Evolutionary conservation across 257 asterid genomes (phyloP).

Genomic region (Echium plantagineum): DNA sequence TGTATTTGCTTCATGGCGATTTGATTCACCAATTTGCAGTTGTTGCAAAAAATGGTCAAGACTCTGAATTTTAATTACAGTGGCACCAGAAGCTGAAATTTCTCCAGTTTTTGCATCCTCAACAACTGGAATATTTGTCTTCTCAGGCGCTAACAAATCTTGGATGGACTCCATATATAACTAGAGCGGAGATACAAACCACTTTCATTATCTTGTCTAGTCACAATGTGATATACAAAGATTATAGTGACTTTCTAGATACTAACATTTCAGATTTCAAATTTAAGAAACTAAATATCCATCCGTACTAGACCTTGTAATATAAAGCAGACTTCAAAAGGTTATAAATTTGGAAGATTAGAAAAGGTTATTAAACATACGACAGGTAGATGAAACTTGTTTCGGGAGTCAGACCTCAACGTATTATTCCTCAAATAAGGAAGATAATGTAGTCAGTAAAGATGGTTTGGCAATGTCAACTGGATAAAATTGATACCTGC

Average conservation of each 20-base stretch:
- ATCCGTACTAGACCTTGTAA: no score
- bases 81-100: slow-evolving; percentile 67
- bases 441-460: not conserved
- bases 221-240: not conserved
- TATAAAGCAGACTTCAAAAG: no score
- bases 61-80: slow-evolving; percentile 50
- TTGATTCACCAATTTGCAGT: slow-evolving; percentile 68
- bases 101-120: slow-evolving; percentile 89
- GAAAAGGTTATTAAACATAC: no score
- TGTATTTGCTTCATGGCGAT: slow-evolving; percentile 90
- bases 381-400: no score
- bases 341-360: no score
- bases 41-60: slow-evolving; percentile 60
- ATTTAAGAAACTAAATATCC: no score
- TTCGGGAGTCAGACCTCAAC: no score
- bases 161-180: slow-evolving; percentile 83
- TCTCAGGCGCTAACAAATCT: slow-evolving; percentile 91
- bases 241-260: no score
- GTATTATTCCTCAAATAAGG: not conserved
- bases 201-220: not conserved
- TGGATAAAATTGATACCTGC: slow-evolving; percentile 42
- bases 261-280: no score
- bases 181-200: slow-evolving; percentile 20
- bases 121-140: slow-evolving; percentile 57
- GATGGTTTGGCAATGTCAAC: not conserved